Evolutionary conservation across 2,329 filamentous ascomycete species (phyloP), one percentile per base, ranked within the genome.

Genomic region (Pseudogymnoascus sp.): DNA sequence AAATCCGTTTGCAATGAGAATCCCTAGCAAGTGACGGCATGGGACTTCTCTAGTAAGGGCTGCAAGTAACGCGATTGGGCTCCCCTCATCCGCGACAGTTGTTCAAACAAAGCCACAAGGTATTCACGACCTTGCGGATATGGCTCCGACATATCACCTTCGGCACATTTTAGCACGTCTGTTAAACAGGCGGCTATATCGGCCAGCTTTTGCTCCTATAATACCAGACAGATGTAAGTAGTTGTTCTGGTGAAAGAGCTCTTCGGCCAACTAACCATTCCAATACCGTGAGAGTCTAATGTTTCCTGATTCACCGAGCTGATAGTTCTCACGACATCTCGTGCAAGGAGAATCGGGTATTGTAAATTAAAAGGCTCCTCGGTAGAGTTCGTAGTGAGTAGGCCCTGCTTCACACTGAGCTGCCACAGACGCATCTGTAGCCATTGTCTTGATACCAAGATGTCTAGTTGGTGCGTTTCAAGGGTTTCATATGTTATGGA

Each of bases 111-210:
- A 56, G 49, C 49, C 14, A 34, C 28, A 18, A 56, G 49, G 28
- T 56, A 56, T 5, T 18, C 28, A 6, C 49, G 49, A 14, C 49
- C 49, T 34, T 56, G 4, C 7, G 49, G 49, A 5, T 56, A 56
- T 56, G 49, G 49, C 8, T 56, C 49, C 5, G 49, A 56, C 28
- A 34, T 56, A 8, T 56, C 49, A 34, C 49, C 49, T 34, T 56
- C 49, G 14, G 49, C 49, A 34, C 49, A 56, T 56, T 56, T 56
- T 4, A 56, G 49, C 14, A 56, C 49, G 49, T 56, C 49, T 34
- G 49, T 56, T 56, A 56, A 34, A 56, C 49, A 56, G 25, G 49
- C 49, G 12, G 49, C 49, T 34, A 56, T 56, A 56, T 56, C 49
- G n/a, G 49, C 49, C 8, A 56, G 4, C 49, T 56, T 56, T 56